These are phyloP conservation scores for Globisporangium emineosum DNA, from an alignment of 352 stramenopile species.

Conservation along the genomic window DNA sequence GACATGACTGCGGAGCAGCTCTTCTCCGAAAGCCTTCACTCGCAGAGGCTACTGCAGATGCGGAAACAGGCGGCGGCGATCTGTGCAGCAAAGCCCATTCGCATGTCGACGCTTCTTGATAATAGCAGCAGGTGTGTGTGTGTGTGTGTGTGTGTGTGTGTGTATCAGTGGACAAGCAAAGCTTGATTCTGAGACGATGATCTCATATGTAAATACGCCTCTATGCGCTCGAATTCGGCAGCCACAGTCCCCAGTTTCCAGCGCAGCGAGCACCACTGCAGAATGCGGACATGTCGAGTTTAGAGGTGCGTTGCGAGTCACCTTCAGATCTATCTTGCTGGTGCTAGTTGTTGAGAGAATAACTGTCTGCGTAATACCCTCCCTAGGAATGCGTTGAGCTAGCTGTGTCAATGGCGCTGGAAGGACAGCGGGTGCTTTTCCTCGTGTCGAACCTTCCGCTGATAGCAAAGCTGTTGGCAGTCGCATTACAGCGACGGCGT, in stretches of 20 bases:
- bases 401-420: constrained; percentile 19
- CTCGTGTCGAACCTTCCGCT: constrained; percentile 14
- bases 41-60: constrained; percentile 16
- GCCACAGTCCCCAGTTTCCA: background rate
- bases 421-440: constrained; percentile 16
- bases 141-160: too few relatives aligned
- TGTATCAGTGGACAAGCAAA: background rate
- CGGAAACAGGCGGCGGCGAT: constrained; percentile 32
- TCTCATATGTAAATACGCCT: too few relatives aligned
- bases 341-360: too few relatives aligned
- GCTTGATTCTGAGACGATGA: background rate
- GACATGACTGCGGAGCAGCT: constrained; percentile 42
- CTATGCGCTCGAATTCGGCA: background rate
- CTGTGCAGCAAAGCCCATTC: constrained; percentile 30
- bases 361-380: background rate
- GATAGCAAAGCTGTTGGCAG: constrained; percentile 14
- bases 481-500: constrained; percentile 5
- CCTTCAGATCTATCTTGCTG: too few relatives aligned
- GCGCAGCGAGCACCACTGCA: background rate
- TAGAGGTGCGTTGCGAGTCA: background rate
- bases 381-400: constrained; percentile 15
- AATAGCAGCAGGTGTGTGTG: constrained; percentile 12
- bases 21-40: constrained; percentile 50
- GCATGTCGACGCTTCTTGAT: constrained; percentile 28
- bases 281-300: constrained; percentile 1